Base-by-base conservation (phyloP, 2,329 filamentous ascomycete genomes). In the Penicillium sp. region DNA sequence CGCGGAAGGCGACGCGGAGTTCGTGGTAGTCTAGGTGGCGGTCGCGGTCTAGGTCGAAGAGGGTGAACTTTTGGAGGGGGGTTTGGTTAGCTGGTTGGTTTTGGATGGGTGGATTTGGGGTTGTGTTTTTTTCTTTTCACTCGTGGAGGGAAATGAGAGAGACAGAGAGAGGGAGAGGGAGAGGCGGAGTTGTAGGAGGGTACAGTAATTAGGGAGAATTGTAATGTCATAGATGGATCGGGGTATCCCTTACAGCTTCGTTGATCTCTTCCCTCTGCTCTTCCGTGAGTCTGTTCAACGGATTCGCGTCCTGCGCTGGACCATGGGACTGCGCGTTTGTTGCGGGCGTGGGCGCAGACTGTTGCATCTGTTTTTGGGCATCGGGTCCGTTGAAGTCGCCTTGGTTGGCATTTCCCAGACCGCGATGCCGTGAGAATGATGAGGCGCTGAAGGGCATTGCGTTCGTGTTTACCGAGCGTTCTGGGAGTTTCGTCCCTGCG, bases 31-130 rank as follows among this genome's bases (percentile, higher is more conserved):
- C 93, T 71, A 99, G 91, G 75, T 90, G 87, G 46, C 87, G 85
- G 78, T 97, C 92, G 74, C 95, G 93, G 81, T 97, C 93, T 70
- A 96, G 89, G 75, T 97, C 94, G 82, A 99, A 97, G 64, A 97
- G 87, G 60, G 88, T 87, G 76, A 97, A 97, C 89, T 96, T 41
- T 50, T 5, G 6, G 21, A 2, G 9, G 2, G n/a, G 31, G 16
- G 16, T 4, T 47, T 41, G n/a, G 19, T 55, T 49, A 44, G 34
- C 13, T 46, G n/a, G n/a, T 10, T 4, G 13, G 19, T 19, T 56
- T 41, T 48, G 11, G 11, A 5, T 11, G 25, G 29, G 29, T 11
- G 4, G 29, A 1, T 31, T 31, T 31, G 29, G 29, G 29, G 3
- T 46, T 29, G 41, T 3, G 41, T 11, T n/a, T 21, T 46, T 7